A percentile compares a stretch with the other conserved stretches of the same genome.
These are phyloP conservation scores for Leishmania turanica DNA, from an alignment of 208 protist species.

Conservation along the genomic window DNA sequence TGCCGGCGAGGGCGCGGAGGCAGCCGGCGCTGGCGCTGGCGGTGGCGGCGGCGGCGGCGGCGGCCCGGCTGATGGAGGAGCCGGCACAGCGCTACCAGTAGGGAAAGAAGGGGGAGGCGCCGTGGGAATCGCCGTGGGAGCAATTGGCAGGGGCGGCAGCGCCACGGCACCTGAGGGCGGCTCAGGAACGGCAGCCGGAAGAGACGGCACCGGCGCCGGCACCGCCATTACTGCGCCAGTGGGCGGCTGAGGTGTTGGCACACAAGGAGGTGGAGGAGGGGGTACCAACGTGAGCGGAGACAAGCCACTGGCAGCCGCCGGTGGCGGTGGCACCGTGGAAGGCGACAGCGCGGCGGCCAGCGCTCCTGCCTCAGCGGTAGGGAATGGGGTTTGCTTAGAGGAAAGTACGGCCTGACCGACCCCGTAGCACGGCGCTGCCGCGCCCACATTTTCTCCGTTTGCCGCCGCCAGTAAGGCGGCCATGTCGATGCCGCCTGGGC, in stretches of 20 bases:
- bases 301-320: background rate
- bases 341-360: background rate
- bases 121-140: background rate
- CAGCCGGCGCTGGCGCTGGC: background rate
- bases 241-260: background rate
- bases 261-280: background rate
- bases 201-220: background rate
- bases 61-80: background rate
- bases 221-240: background rate
- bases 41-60: background rate
- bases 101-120: background rate
- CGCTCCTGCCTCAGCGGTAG: background rate
- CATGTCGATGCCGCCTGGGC: background rate
- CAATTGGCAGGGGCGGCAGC: background rate
- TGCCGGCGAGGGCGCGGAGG: background rate
- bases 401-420: conserved; percentile 26
- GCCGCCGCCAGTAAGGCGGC: conserved; percentile 14
- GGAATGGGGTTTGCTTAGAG: background rate
- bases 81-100: background rate
- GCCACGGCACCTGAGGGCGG: background rate
- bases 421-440: conserved; percentile 12
- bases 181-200: background rate
- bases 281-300: background rate
- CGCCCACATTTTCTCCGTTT: background rate
- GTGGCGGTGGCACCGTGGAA: conserved; percentile 6